Percentiles rank a stretch among this genome's conserved stretches.
Evolutionary conservation across 2,329 filamentous ascomycete genomes (phyloP).

Genomic region (Ustulina deusta): DNA sequence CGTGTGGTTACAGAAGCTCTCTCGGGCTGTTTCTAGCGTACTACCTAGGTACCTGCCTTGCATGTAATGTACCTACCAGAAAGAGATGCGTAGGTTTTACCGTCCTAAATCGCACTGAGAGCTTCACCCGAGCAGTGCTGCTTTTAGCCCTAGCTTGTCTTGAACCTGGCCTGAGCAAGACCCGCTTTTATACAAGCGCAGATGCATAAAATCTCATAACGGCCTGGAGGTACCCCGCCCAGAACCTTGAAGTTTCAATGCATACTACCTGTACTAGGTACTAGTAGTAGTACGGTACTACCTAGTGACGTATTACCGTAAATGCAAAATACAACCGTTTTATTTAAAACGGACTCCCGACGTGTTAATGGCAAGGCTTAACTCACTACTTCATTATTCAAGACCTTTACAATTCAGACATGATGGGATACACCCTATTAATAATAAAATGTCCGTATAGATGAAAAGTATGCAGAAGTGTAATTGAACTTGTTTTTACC

Average conservation of each 20-base stretch:
- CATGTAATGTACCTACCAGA: no score
- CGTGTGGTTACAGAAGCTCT: slow-evolving; percentile 22
- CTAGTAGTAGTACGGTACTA: no score
- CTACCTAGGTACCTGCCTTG: not conserved
- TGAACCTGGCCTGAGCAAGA: not conserved
- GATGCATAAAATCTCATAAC: slow-evolving; percentile 4
- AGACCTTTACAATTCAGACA: not conserved
- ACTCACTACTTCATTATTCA: not conserved
- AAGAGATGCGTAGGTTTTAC: no score
- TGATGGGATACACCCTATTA: not conserved
- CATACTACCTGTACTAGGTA: no score
- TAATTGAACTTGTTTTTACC: not conserved
- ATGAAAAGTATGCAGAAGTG: not conserved
- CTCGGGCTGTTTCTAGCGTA: not conserved
- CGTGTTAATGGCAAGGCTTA: not conserved
- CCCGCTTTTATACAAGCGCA: not conserved
- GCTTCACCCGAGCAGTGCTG: slow-evolving; percentile 12
- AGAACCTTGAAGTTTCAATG: no score
- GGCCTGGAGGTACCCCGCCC: no score
- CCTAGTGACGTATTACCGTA: not conserved
- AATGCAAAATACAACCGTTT: not conserved
- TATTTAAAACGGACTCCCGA: not conserved
- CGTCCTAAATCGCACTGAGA: slow-evolving; percentile 7
- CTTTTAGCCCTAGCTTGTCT: slow-evolving; percentile 6
- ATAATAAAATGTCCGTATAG: not conserved